Base-by-base conservation (phyloP, 1,284 basidiomycete species). In the Tilletia walkeri region DNA sequence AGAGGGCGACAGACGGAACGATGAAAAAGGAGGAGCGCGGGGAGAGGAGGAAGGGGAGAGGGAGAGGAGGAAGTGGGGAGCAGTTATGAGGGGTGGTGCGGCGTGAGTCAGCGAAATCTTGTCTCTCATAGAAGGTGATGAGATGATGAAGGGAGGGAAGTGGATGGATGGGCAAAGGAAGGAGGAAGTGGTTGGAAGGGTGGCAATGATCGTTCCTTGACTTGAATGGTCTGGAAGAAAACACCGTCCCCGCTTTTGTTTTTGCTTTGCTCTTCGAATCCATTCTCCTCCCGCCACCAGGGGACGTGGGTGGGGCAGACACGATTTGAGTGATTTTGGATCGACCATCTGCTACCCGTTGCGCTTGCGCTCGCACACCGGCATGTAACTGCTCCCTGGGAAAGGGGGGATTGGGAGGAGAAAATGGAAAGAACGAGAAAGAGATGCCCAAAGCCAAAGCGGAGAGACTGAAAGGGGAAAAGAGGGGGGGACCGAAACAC, bases 31-130 rank as follows among this genome's bases (percentile, higher is more conserved):
- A 73, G 69, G 66, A 74, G 76, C 80, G 77, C 69, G 72, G 69
- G 65, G 79, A 76, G 75, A 73, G 77, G 76, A 75, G 70, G 72
- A 72, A 78, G 75, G 71, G 61, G 66, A 66, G 48, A 68, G 18
- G 47, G 34, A 49, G 34, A 39, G n/a, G 65, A 18, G 24, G 30
- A 49, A 54, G 24, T 49, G 50, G 68, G 50, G 61, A 72, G 41
- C 71, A 72, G 61, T 59, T 38, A 18, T 5, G 67, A 4, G 67
- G 47, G 70, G n/a, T 48, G 24, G 54, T 34, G 54, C 54, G 54
- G 54, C 24, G 34, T 56, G 6, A 30, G 54, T 56, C 54, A 56
- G 54, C 54, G 54, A 56, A 30, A 12, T 30, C 24, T 20, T n/a
- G 54, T 56, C 54, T 45, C 41, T 45, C 41, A 45, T 45, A 45